Conservation (phyloP, 257 asterid genomes). For the Nicotiana noctiflora region DNA sequence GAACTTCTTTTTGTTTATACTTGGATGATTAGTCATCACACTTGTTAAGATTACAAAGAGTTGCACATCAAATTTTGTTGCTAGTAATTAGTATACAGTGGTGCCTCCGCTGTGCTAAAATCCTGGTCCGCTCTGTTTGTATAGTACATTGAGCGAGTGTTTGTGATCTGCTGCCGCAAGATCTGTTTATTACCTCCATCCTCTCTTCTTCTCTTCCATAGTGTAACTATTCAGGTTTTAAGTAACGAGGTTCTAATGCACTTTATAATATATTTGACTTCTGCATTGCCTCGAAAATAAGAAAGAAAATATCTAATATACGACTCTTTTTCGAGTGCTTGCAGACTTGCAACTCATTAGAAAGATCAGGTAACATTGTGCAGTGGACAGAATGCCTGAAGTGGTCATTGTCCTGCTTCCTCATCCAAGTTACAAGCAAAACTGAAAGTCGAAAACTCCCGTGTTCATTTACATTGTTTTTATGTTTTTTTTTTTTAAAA, state of each 20-base stretch:
- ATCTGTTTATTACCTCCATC: not conserved
- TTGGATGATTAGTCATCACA: no score
- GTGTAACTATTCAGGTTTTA: not conserved
- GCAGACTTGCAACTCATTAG: not conserved
- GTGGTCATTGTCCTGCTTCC: not conserved
- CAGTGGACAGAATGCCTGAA: not conserved
- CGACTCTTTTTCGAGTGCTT: not conserved
- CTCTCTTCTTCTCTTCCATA: not conserved
- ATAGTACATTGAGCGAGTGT: not conserved
- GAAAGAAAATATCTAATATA: not conserved
- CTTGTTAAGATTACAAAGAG: no score
- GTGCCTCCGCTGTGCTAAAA: no score
- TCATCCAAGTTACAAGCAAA: not conserved
- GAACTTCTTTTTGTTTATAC: no score
- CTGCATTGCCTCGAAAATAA: not conserved
- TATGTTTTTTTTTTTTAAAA: not conserved
- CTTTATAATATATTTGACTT: not conserved
- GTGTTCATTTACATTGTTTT: not conserved
- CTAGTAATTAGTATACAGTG: no score
- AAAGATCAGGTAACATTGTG: not conserved
- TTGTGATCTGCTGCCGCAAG: not conserved
- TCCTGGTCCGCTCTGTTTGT: not conserved
- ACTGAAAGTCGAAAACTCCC: not conserved
- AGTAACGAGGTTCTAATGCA: not conserved
- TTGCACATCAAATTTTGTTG: no score